Evolutionary conservation across 2,329 filamentous ascomycete species (phyloP).

Genomic region (Botrytis paeoniae): DNA sequence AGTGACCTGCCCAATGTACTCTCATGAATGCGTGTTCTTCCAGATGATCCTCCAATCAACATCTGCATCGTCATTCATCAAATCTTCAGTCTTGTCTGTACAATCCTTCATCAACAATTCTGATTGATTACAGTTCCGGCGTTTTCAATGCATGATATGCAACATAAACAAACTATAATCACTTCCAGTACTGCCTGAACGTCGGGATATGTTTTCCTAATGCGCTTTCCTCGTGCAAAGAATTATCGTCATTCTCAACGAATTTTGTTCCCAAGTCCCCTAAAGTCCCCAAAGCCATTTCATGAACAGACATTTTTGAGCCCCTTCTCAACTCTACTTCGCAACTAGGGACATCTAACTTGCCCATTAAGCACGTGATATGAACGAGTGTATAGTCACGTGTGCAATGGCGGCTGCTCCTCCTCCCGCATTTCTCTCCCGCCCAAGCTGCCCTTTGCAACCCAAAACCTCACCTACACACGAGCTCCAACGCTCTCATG

Average conservation of each 20-base stretch:
- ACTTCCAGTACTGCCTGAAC: neutral
- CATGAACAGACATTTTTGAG: neutral
- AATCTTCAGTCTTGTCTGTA: neutral
- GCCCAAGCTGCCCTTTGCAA: neutral
- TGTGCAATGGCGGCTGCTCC: accelerated
- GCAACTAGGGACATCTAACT: neutral
- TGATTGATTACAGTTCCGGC: neutral
- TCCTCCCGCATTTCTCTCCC: neutral
- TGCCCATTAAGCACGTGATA: neutral
- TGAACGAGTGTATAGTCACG: accelerated
- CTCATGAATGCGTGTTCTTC: no score
- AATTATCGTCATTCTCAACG: neutral
- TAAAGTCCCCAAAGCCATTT: neutral
- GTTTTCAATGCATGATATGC: neutral
- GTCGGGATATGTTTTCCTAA: neutral
- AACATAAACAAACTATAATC: neutral
- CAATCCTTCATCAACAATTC: neutral
- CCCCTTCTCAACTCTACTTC: neutral
- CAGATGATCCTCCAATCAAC: neutral
- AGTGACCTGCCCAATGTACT: no score
- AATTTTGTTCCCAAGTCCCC: neutral
- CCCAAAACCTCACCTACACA: neutral
- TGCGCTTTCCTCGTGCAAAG: neutral
- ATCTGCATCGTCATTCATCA: neutral
- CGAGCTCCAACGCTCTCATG: neutral